Percentiles rank a stretch among this genome's conserved stretches.
These are phyloP conservation scores for Mucor piriformis DNA, from an alignment of 371 early-diverging fungal species.

Conservation along the genomic window DNA sequence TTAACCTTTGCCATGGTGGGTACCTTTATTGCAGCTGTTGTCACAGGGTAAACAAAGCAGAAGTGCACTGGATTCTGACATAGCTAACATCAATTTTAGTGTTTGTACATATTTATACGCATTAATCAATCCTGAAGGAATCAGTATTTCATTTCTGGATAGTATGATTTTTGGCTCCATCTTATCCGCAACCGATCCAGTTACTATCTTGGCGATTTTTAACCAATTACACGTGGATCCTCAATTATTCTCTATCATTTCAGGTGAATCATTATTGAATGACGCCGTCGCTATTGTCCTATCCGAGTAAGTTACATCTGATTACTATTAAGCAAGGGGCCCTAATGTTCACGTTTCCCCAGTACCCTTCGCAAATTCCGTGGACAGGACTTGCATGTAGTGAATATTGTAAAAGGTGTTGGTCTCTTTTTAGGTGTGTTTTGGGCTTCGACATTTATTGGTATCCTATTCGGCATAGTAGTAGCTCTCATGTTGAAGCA, in stretches of 20 bases:
- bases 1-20: constrained; percentile 91
- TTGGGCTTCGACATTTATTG: constrained; percentile 81
- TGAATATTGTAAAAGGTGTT: constrained; percentile 73
- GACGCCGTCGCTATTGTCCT: constrained; percentile 97
- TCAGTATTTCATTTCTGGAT: constrained; percentile 77
- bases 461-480: constrained; percentile 74
- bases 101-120: constrained; percentile 71
- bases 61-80: too few species aligned
- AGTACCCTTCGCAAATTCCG: constrained; percentile 82
- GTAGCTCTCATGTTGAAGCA: constrained; percentile 83
- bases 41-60: constrained; percentile 70
- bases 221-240: constrained; percentile 91
- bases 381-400: constrained; percentile 73
- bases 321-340: not conserved
- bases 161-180: constrained; percentile 92
- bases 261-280: constrained; percentile 93
- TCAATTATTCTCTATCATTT: constrained; percentile 89
- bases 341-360: too few species aligned
- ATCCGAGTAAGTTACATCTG: constrained; percentile 65
- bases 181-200: constrained; percentile 95
- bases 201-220: constrained; percentile 92
- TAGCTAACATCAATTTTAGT: too few species aligned
- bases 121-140: constrained; percentile 69
- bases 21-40: constrained; percentile 86
- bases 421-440: constrained; percentile 82